Evolutionary conservation across 768 basidiomycete species (phyloP).

Genomic region (Leccinum aurantiacum): DNA sequence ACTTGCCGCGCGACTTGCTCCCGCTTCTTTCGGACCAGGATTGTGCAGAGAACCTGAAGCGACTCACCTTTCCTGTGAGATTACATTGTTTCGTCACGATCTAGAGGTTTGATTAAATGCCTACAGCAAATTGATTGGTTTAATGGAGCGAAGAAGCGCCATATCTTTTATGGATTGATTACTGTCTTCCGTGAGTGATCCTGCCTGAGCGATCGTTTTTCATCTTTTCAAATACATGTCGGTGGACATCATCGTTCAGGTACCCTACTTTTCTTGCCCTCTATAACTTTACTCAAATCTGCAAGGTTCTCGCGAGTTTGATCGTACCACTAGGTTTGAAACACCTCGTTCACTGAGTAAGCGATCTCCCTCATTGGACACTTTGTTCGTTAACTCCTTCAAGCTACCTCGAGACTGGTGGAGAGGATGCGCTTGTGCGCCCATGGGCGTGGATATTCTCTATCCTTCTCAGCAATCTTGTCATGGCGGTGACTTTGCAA

Average conservation of each 20-base stretch:
- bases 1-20: neutral
- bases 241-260: neutral
- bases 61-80: neutral
- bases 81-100: neutral
- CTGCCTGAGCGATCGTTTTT: neutral
- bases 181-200: slow-evolving; percentile 2
- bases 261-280: neutral
- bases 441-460: slow-evolving; percentile 5
- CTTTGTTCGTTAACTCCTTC: neutral
- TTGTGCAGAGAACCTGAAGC: neutral
- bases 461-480: neutral
- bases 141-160: slow-evolving; percentile 1
- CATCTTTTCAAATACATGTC: neutral
- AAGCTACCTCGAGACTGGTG: slow-evolving; percentile 2
- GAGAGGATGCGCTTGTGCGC: neutral
- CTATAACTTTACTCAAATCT: neutral
- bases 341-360: neutral
- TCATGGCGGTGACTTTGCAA: neutral
- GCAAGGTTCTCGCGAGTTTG: neutral
- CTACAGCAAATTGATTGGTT: slow-evolving; percentile 3
- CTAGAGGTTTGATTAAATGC: neutral
- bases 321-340: slow-evolving; percentile 1
- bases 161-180: slow-evolving; percentile 3
- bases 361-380: neutral
- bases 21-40: slow-evolving; percentile 3